Evolutionary conservation across 2,329 filamentous ascomycete species (phyloP).

Genomic region (Exophiala lecanii-corni): DNA sequence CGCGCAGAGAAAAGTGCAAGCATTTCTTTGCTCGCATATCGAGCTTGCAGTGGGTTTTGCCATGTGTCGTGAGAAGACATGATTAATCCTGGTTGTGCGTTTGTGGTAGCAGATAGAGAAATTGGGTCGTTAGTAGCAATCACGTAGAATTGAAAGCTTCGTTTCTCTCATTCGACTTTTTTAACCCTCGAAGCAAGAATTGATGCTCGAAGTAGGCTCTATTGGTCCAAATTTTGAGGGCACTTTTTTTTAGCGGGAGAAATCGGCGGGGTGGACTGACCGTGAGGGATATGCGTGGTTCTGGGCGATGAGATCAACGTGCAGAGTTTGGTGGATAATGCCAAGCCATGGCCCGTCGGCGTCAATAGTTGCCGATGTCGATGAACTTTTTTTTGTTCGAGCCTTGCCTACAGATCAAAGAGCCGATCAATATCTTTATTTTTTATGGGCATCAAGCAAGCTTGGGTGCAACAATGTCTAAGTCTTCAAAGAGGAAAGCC

Average conservation of each 20-base stretch:
- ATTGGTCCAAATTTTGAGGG: background rate
- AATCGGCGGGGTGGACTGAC: background rate
- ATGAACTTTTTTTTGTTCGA: background rate
- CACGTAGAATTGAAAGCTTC: background rate
- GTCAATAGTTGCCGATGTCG: background rate
- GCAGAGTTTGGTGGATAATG: too few relatives aligned
- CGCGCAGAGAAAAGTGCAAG: constrained; percentile 73
- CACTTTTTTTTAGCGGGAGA: background rate
- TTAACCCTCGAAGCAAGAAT: background rate
- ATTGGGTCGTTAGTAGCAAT: background rate
- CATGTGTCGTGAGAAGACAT: constrained; percentile 48
- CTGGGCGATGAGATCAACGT: too few relatives aligned
- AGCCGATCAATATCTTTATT: too few relatives aligned
- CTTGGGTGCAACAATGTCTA: too few relatives aligned
- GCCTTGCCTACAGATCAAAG: background rate
- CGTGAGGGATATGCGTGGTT: too few relatives aligned
- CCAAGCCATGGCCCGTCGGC: background rate
- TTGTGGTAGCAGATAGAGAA: background rate
- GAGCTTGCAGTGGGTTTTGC: constrained; percentile 64
- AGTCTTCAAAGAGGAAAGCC: background rate
- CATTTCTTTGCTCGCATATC: constrained; percentile 74
- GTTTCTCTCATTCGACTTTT: background rate
- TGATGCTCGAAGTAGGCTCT: too few relatives aligned
- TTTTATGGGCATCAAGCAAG: too few relatives aligned
- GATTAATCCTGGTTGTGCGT: constrained; percentile 1